These are phyloP conservation scores for Hypoxylon sp. DNA, from an alignment of 2,329 filamentous ascomycete genomes.

Conservation along the genomic window DNA sequence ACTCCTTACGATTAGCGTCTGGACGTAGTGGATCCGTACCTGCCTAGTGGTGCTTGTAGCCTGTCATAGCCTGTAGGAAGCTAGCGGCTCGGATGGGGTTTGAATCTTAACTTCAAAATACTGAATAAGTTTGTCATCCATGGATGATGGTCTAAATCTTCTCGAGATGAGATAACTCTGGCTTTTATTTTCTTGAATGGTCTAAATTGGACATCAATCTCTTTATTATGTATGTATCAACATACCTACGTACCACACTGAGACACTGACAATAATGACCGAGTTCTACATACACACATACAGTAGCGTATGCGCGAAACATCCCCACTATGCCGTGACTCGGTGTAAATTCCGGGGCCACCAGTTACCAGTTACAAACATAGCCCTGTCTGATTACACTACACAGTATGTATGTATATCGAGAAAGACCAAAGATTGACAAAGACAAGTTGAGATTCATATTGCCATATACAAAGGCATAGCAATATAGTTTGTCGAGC, in stretches of 20 bases:
- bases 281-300: conserved; percentile 31
- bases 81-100: conserved; percentile 19
- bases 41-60: conserved; percentile 22
- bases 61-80: conserved; percentile 19
- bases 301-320: conserved; percentile 15
- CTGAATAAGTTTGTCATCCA: conserved; percentile 1
- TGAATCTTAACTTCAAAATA: conserved; percentile 11
- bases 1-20: conserved; percentile 43
- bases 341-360: conserved; percentile 27
- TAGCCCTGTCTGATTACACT: conserved; percentile 23
- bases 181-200: neutral
- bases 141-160: neutral
- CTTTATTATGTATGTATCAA: conserved; percentile 12
- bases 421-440: conserved; percentile 13
- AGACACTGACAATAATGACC: conserved; percentile 27
- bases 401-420: no score
- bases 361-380: conserved; percentile 22
- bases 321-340: conserved; percentile 18
- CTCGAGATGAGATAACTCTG: conserved; percentile 3
- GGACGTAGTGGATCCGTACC: conserved; percentile 38
- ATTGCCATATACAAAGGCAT: conserved; percentile 5
- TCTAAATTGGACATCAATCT: conserved; percentile 11
- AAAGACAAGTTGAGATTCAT: conserved; percentile 21
- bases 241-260: conserved; percentile 22
- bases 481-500: neutral